Base-by-base conservation (phyloP, 345 rosid species). In the Populus davidiana region DNA sequence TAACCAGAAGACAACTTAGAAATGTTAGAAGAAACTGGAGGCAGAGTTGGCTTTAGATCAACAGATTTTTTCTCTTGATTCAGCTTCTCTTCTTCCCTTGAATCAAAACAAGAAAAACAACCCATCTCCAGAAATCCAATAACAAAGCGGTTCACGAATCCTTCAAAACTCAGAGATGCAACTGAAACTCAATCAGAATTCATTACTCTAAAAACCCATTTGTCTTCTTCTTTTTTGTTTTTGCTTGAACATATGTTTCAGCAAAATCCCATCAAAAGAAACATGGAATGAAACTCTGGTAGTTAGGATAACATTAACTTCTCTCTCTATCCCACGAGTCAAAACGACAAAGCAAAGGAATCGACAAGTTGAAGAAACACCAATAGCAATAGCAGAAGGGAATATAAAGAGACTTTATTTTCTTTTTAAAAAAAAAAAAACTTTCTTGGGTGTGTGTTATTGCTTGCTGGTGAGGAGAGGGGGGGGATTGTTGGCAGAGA, bases 91-190 rank as follows among this genome's bases (percentile, higher is more conserved):
- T 87, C 98, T 77, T 93, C 92, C 89, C 84, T 91, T 29, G 98
- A 93, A 87, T 91, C 96, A 72, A 92, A 95, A 85, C 96, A 93
- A 52, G 99, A 81, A 86, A 93, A 95, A 82, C 99, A 95, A 78
- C 97, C 98, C 98, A 95, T 95, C 81, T 80, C 71, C 29, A 73
- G 61, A 21, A 80, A 81, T 73, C 38, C 82, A 75, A 80, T 67
- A 39, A 38, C 52, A 36, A 75, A 66, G 14, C 25, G 3, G 29
- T 23, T 20, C 27, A 17, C 56, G 81, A 79, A 62, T 67, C 77
- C 49, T 66, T 39, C 17, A 29, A 76, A 64, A 75, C 66, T 67
- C 72, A 14, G 82, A 80, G 69, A 73, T 71, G 33, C 41, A 52
- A 33, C 31, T 29, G 23, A 71, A 78, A 59, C 75, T 66, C 70